Conservation (phyloP, 352 stramenopile genomes). For the Globisporangium nunn region DNA sequence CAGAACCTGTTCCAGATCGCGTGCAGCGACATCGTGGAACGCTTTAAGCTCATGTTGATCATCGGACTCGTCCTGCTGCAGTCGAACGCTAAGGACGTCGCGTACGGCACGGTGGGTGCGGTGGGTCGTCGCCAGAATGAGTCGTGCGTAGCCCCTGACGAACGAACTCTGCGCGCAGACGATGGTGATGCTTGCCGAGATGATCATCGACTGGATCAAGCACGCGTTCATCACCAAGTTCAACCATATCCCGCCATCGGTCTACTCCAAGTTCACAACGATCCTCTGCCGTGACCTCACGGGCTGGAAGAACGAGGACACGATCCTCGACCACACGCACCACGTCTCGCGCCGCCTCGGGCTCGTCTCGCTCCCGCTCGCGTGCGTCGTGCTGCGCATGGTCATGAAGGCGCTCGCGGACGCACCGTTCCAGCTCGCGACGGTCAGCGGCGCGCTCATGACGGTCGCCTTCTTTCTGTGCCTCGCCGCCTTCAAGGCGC, state of each 20-base stretch:
- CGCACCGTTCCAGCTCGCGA: constrained; percentile 27
- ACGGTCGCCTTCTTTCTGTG: constrained; percentile 62
- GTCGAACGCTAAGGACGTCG: constrained; percentile 61
- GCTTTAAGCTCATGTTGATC: constrained; percentile 97
- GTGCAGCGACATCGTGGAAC: constrained; percentile 96
- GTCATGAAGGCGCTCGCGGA: constrained; percentile 56
- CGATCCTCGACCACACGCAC: constrained; percentile 92
- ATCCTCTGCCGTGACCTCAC: constrained; percentile 93
- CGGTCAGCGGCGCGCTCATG: constrained; percentile 35
- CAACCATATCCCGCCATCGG: constrained; percentile 91
- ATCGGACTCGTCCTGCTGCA: constrained; percentile 93
- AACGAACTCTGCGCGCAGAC: constrained; percentile 19
- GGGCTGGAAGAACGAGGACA: constrained; percentile 89
- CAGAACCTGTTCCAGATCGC: constrained; percentile 97
- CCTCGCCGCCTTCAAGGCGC: constrained; percentile 70
- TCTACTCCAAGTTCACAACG: constrained; percentile 95
- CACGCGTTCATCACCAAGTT: constrained; percentile 99
- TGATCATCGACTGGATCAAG: constrained; percentile 98
- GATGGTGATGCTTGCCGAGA: constrained; percentile 90
- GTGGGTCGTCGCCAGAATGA: neutral
- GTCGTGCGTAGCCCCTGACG: neutral
- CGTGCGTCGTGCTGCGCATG: constrained; percentile 90
- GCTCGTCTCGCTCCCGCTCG: constrained; percentile 91
- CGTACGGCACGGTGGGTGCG: constrained; percentile 58
- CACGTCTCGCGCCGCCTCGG: constrained; percentile 91